A percentile compares a stretch with the other conserved stretches of the same genome.
Conservation (phyloP, 1,284 basidiomycete genomes). For the Heterobasidion annosum region DNA sequence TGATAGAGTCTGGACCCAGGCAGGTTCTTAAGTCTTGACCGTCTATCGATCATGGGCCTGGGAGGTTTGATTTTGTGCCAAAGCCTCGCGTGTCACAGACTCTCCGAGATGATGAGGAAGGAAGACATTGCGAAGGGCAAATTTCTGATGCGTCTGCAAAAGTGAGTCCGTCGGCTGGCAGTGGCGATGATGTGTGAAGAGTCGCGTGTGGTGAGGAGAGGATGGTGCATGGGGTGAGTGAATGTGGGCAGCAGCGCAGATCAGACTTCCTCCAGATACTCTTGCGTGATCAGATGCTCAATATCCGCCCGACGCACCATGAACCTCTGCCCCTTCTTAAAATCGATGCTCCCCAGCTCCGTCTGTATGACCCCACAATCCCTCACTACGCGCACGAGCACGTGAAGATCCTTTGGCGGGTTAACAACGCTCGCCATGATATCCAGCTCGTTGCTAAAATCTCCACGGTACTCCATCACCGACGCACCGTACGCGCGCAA, state of each 20-base stretch:
- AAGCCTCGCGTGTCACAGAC: too few species aligned
- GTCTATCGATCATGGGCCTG: too few species aligned
- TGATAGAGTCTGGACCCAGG: too few species aligned
- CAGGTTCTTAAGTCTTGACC: too few species aligned
- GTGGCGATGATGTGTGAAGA: too few species aligned
- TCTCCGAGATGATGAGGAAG: too few species aligned
- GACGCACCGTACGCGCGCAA: constrained; percentile 75
- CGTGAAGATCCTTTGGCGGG: constrained; percentile 79
- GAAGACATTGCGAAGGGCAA: too few species aligned
- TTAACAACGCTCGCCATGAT: constrained; percentile 69
- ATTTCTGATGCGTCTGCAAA: too few species aligned
- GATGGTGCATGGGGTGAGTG: too few species aligned
- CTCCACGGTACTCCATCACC: constrained; percentile 78
- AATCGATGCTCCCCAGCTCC: constrained; percentile 81
- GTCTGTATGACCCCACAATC: constrained; percentile 90
- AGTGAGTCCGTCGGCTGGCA: too few species aligned
- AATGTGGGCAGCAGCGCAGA: neutral
- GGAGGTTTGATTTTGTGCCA: too few species aligned
- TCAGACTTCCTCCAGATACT: constrained; percentile 73
- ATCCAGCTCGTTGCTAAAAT: constrained; percentile 83
- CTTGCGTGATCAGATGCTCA: constrained; percentile 87
- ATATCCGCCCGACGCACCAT: constrained; percentile 81
- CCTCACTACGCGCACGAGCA: constrained; percentile 67
- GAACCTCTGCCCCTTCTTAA: constrained; percentile 83
- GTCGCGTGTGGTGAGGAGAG: too few species aligned